These are phyloP conservation scores for Pseudogymnoascus sp. DNA, from an alignment of 2,329 filamentous ascomycete genomes.

Conservation along the genomic window DNA sequence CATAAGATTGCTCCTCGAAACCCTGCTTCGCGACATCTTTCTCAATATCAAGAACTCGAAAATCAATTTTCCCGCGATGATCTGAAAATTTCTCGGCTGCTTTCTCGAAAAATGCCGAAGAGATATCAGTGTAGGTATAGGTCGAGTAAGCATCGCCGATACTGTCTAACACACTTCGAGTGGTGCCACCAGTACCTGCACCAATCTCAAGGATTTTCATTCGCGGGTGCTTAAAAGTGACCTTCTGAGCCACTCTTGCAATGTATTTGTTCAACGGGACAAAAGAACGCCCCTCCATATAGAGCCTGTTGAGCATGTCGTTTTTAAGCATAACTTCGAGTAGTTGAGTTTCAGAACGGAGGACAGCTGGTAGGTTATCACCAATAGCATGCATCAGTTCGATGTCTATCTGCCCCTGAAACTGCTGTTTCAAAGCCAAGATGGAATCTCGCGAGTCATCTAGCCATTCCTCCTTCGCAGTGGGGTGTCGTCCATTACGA, in stretches of 20 bases:
- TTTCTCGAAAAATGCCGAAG: constrained; percentile 25
- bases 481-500: constrained; percentile 6
- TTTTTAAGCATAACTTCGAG: constrained; percentile 10
- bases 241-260: constrained; percentile 9
- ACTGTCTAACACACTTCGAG: constrained; percentile 9
- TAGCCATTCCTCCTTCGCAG: constrained; percentile 4
- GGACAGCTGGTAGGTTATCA: constrained; percentile 9
- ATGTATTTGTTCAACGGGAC: not conserved
- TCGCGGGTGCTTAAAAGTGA: constrained; percentile 27
- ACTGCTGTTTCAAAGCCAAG: not conserved
- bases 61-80: constrained; percentile 21
- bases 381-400: constrained; percentile 9
- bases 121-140: constrained; percentile 17
- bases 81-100: constrained; percentile 17
- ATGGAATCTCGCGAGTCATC: not conserved
- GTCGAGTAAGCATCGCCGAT: too few relatives aligned
- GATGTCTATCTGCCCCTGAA: not conserved
- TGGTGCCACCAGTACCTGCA: constrained; percentile 34
- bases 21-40: constrained; percentile 16
- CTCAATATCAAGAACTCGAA: constrained; percentile 21
- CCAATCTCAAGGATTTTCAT: constrained; percentile 33
- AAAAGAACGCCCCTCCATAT: constrained; percentile 6
- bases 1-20: constrained; percentile 17
- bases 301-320: constrained; percentile 11
- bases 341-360: constrained; percentile 8